Percentiles rank a stretch among this genome's conserved stretches.
These are phyloP conservation scores for Debaryomycetaceae sp. DNA, from an alignment of 1,139 yeast species.

Conservation along the genomic window DNA sequence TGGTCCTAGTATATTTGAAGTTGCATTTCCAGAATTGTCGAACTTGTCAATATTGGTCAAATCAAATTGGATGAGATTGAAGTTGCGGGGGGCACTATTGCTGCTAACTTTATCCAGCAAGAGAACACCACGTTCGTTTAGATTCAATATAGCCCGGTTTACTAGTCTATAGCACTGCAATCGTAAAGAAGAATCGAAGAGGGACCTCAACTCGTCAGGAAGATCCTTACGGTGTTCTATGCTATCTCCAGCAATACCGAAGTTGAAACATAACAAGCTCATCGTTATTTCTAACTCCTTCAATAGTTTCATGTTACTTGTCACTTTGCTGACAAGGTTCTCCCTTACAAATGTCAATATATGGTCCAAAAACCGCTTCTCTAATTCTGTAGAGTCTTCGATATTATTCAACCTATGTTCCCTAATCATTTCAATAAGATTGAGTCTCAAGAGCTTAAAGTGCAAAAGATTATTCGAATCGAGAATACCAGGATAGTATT, in stretches of 20 bases:
- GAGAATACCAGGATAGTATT: constrained; percentile 50
- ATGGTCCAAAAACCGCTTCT: constrained; percentile 49
- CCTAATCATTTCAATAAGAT: constrained; percentile 63
- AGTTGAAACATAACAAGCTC: constrained; percentile 61
- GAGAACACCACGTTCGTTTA: constrained; percentile 12
- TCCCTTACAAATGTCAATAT: constrained; percentile 61
- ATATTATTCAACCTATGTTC: constrained; percentile 33
- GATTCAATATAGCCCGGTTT: constrained; percentile 45
- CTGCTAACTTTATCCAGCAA: constrained; percentile 1
- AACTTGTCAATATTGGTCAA: constrained; percentile 7
- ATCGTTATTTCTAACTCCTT: constrained; percentile 67
- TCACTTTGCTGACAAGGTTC: constrained; percentile 56
- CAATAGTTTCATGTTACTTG: constrained; percentile 47
- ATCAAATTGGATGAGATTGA: constrained; percentile 17
- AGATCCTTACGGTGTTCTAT: constrained; percentile 40
- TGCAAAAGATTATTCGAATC: constrained; percentile 58
- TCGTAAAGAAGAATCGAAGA: constrained; percentile 54
- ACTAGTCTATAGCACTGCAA: constrained; percentile 58
- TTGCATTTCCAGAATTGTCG: constrained; percentile 5
- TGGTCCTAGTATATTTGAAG: constrained; percentile 10
- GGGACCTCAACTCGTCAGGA: constrained; percentile 49
- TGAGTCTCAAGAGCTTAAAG: constrained; percentile 58
- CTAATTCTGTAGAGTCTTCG: constrained; percentile 24
- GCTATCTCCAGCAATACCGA: constrained; percentile 32
- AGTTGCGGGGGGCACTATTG: constrained; percentile 13